These are phyloP conservation scores for Dalbergia oliveri DNA, from an alignment of 306 rosid genomes.

Conservation along the genomic window DNA sequence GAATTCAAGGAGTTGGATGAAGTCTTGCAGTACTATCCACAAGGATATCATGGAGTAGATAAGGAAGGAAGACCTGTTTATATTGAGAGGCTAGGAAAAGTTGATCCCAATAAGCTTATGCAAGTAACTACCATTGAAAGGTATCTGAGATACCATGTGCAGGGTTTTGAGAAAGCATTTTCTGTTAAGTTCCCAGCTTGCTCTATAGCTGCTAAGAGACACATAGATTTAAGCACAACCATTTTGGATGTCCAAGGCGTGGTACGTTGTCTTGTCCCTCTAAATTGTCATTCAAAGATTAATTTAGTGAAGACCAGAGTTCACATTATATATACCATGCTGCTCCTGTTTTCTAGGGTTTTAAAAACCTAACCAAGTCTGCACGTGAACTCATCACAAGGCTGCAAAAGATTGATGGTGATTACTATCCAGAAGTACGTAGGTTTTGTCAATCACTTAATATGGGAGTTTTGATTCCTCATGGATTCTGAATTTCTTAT, in stretches of 20 bases:
- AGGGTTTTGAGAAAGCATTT: constrained; percentile 78
- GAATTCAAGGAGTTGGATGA: constrained; percentile 73
- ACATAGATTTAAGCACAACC: constrained; percentile 83
- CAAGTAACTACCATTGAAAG: constrained; percentile 80
- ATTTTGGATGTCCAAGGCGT: constrained; percentile 91
- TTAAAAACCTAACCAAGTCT: constrained; percentile 77
- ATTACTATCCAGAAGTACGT: constrained; percentile 94
- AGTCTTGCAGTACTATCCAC: constrained; percentile 82
- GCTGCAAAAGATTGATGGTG: constrained; percentile 86
- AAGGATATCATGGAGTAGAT: constrained; percentile 90
- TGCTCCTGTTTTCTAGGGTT: constrained; percentile 63
- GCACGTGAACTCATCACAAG: constrained; percentile 78
- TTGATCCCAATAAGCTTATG: constrained; percentile 79
- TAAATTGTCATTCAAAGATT: constrained; percentile 20
- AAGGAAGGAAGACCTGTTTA: constrained; percentile 89
- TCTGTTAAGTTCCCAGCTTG: constrained; percentile 89
- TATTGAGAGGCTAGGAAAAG: constrained; percentile 85
- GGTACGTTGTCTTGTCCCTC: constrained; percentile 54
- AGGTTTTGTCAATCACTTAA: background rate
- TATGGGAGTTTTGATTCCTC: background rate
- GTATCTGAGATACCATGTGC: constrained; percentile 84
- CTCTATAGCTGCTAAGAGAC: constrained; percentile 87
- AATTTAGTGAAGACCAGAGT: constrained; percentile 7
- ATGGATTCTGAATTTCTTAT: constrained; percentile 32
- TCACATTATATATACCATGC: constrained; percentile 21